Percentiles rank a stretch among this genome's conserved stretches.
These are phyloP conservation scores for Boletus calvinii DNA, from an alignment of 1,284 basidiomycete genomes.

Conservation along the genomic window DNA sequence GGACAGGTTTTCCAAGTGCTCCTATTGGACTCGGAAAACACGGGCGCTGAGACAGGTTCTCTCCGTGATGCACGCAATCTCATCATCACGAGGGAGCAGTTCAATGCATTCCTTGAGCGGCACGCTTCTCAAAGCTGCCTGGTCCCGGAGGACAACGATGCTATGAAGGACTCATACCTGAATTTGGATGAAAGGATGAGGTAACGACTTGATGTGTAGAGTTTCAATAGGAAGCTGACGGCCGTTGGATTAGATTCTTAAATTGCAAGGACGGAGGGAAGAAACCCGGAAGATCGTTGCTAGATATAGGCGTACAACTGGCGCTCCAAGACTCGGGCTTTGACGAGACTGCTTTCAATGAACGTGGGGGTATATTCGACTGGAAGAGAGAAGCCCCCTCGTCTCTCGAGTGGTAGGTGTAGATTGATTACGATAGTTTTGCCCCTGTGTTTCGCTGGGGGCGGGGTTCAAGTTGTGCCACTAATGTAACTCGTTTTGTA, in stretches of 20 bases:
- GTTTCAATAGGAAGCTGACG: background rate
- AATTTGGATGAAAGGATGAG: conserved; percentile 4
- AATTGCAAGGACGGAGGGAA: conserved; percentile 5
- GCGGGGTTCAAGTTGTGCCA: background rate
- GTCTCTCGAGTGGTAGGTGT: conserved; percentile 4
- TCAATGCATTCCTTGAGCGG: conserved; percentile 35
- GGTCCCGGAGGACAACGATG: conserved; percentile 39
- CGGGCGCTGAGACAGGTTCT: conserved; percentile 26
- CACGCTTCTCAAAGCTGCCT: conserved; percentile 24
- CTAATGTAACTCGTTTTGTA: background rate
- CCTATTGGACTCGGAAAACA: conserved; percentile 35
- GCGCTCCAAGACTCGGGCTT: conserved; percentile 7
- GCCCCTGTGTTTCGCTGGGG: background rate
- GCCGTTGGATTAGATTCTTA: background rate
- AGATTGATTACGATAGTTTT: background rate
- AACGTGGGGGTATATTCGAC: conserved; percentile 9
- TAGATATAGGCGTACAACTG: conserved; percentile 2
- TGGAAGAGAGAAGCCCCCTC: background rate
- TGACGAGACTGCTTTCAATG: background rate
- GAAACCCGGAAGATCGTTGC: conserved; percentile 3
- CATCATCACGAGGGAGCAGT: conserved; percentile 37
- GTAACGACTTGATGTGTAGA: background rate
- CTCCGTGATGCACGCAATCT: conserved; percentile 39
- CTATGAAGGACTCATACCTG: conserved; percentile 35
- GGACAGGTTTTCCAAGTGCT: conserved; percentile 34